Evolutionary conservation across 805 yeast species (phyloP), one percentile per base, ranked within the genome.

Genomic region (Starmerella davenportii): DNA sequence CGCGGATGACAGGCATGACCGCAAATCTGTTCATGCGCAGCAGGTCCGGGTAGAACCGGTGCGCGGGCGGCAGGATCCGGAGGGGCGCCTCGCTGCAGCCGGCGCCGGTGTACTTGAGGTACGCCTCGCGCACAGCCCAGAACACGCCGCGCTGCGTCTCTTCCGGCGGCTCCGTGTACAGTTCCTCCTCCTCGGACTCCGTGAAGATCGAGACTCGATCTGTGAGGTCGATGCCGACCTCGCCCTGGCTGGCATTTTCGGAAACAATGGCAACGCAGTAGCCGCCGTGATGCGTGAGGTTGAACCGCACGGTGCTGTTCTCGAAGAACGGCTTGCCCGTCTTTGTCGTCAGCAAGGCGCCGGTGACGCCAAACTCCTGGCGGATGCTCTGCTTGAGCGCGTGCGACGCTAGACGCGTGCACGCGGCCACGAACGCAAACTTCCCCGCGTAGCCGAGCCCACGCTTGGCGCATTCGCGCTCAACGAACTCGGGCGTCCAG

Each of bases 71-170:
- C 13, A 23, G 31, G 20, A 45, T 30, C 4, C 20, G 9, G 15
- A 45, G 16, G 13, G 46, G 44, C 16, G 30, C 32, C 23, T 44
- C 45, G 13, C 42, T 32, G 9, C 30, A 19, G n/a, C 47, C 47
- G 31, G 23, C 43, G 30, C 48, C 51, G 2, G 41, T 37, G 38
- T 38, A 36, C 34, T 51, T 51, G n/a, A 50, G 38, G 23, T 39
- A 47, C 15, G 53, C 51, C 32, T 50, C 55, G 5, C 52, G 36
- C 11, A 45, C 48, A 3, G 54, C 51, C 55, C 54, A 50, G 27
- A 34, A 42, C 7, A 42, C 29, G 17, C 50, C 46, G 19, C 28
- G 31, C 17, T 32, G 20, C 13, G n/a, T 8, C 5, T n/a, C 13
- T 5, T 38, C 16, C 13, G 46, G 46, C 9, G 18, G 24, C 5